Evolutionary conservation across 2,329 filamentous ascomycete genomes (phyloP).

Genomic region (Aspergillus novoparasiticus): DNA sequence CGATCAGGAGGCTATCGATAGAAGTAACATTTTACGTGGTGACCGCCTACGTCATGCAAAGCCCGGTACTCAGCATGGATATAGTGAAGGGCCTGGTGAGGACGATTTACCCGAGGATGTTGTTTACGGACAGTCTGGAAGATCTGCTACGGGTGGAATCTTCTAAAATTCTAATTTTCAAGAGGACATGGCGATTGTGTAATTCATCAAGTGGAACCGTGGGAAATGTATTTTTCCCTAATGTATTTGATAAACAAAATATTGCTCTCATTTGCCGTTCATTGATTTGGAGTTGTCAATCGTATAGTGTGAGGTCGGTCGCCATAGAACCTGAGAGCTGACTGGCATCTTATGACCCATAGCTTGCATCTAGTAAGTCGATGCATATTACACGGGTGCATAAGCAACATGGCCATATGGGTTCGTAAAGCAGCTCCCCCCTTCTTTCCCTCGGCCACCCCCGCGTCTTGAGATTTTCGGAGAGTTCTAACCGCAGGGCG

Average conservation of each 20-base stretch:
- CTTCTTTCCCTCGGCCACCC: no score
- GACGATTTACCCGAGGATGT: conserved; percentile 23
- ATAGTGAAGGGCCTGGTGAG: conserved; percentile 28
- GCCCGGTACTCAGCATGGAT: conserved; percentile 21
- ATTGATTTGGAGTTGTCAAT: not conserved
- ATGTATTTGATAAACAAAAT: not conserved
- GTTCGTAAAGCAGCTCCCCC: not conserved
- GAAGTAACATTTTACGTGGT: conserved; percentile 26
- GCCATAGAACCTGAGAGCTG: not conserved
- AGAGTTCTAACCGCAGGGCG: not conserved
- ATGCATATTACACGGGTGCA: not conserved
- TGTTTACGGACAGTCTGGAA: not conserved
- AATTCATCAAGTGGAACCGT: not conserved
- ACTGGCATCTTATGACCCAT: not conserved
- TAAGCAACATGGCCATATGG: no score
- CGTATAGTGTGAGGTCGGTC: not conserved
- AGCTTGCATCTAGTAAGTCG: not conserved
- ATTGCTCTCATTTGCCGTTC: not conserved
- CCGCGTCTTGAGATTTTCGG: not conserved
- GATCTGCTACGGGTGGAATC: not conserved
- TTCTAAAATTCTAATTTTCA: not conserved
- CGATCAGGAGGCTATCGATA: conserved; percentile 25
- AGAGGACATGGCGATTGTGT: not conserved
- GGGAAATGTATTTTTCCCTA: not conserved
- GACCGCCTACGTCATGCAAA: conserved; percentile 28